Percentiles rank a stretch among this genome's conserved stretches.
phyloP scores from a whole-genome alignment of 2,329 filamentous ascomycete species.

The Talaromyces sp. region DNA sequence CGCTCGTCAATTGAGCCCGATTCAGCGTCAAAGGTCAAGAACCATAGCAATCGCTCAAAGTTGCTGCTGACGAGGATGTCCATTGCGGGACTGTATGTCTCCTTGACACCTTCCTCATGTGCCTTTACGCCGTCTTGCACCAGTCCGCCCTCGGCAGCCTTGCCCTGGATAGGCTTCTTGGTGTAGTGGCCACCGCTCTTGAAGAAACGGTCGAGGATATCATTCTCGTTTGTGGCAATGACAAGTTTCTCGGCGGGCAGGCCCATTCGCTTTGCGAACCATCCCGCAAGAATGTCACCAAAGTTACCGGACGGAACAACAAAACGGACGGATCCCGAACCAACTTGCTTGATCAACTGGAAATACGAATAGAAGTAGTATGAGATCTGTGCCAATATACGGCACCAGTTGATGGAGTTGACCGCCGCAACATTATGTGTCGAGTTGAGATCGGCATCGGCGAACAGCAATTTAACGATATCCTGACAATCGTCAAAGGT shows the following conservation, averaged over 20 bases:
- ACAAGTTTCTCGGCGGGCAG: slow-evolving; percentile 75
- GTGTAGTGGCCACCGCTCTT: slow-evolving; percentile 82
- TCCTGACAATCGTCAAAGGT: slow-evolving; percentile 98
- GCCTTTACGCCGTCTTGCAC: slow-evolving; percentile 1
- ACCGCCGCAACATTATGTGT: slow-evolving; percentile 82
- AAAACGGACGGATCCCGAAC: slow-evolving; percentile 63
- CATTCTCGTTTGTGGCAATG: slow-evolving; percentile 51
- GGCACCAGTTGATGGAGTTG: slow-evolving; percentile 87
- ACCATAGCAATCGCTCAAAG: slow-evolving; percentile 95
- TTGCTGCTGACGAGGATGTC: slow-evolving; percentile 95
- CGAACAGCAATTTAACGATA: slow-evolving; percentile 89
- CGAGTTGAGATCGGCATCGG: slow-evolving; percentile 75
- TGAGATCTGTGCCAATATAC: slow-evolving; percentile 88
- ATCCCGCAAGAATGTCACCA: slow-evolving; percentile 81
- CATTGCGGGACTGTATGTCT: slow-evolving; percentile 93
- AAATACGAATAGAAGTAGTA: slow-evolving; percentile 92
- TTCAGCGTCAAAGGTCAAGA: slow-evolving; percentile 54
- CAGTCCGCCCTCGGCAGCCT: slow-evolving; percentile 43
- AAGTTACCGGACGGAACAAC: slow-evolving; percentile 96
- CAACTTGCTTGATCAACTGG: slow-evolving; percentile 59
- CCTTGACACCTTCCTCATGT: slow-evolving; percentile 58
- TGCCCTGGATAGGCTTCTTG: slow-evolving; percentile 60
- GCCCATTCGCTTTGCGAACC: slow-evolving; percentile 87
- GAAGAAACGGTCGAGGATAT: slow-evolving; percentile 95
- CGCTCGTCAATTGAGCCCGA: slow-evolving; percentile 37